Percentiles rank a stretch among this genome's conserved stretches.
phyloP scores from a whole-genome alignment of 768 basidiomycete genomes.

The Naganishia vaughanmartiniae region DNA sequence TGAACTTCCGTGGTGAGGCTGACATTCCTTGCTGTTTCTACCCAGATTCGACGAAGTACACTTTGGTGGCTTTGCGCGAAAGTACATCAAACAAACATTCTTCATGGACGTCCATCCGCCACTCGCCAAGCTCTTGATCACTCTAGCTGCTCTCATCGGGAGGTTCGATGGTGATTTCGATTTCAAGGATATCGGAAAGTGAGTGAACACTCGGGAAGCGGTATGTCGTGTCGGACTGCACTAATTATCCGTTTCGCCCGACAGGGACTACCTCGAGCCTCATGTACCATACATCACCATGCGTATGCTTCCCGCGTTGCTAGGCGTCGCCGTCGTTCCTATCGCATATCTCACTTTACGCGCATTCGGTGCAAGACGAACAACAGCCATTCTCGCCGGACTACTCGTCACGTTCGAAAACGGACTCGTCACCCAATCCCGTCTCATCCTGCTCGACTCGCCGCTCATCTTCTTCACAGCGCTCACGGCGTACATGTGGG shows the following conservation, averaged over 20 bases:
- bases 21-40: not conserved
- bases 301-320: constrained; percentile 86
- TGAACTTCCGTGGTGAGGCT: not conserved
- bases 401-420: constrained; percentile 96
- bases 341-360: constrained; percentile 90
- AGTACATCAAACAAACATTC: constrained; percentile 81
- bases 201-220: constrained; percentile 34
- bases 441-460: constrained; percentile 94
- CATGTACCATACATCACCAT: constrained; percentile 91
- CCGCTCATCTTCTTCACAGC: constrained; percentile 98
- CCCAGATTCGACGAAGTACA: constrained; percentile 94
- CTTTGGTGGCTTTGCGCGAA: constrained; percentile 92
- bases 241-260: not conserved
- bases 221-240: not conserved
- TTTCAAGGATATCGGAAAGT: constrained; percentile 98
- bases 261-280: constrained; percentile 66
- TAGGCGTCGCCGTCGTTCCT: constrained; percentile 86
- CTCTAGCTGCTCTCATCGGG: constrained; percentile 77
- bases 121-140: constrained; percentile 90
- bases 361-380: constrained; percentile 83
- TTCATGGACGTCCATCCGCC: constrained; percentile 90
- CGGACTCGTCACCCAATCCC: constrained; percentile 88
- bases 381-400: constrained; percentile 84
- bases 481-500: constrained; percentile 79
- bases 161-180: constrained; percentile 93